phyloP scores from a whole-genome alignment of 306 rosid species.

The Trichosanthes truncata region DNA sequence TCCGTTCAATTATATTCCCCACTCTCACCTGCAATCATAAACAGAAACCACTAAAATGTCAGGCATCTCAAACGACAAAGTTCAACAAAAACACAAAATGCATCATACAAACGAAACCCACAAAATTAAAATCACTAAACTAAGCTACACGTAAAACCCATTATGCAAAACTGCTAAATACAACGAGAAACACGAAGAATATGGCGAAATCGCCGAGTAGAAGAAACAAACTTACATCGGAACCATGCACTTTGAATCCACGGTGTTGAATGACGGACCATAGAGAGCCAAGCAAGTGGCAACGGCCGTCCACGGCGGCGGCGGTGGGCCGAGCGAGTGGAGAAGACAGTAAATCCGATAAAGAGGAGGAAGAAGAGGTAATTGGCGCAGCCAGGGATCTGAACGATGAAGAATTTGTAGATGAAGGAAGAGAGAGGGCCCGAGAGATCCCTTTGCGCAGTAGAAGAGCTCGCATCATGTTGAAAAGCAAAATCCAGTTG shows the following conservation, averaged over 20 bases:
- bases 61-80: neutral
- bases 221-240: slow-evolving; percentile 38
- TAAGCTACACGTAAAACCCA: neutral
- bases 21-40: slow-evolving; percentile 47
- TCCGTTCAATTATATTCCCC: slow-evolving; percentile 68
- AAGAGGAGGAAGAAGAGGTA: slow-evolving; percentile 14
- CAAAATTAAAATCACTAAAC: neutral
- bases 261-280: slow-evolving; percentile 57
- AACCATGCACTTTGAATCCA: slow-evolving; percentile 51
- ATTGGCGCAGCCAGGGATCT: slow-evolving; percentile 21
- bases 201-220: neutral
- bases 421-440: slow-evolving; percentile 6
- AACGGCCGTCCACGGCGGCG: slow-evolving; percentile 10
- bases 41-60: slow-evolving; percentile 3
- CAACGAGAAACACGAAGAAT: neutral
- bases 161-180: neutral
- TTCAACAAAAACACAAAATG: neutral
- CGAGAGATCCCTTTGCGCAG: slow-evolving; percentile 30
- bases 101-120: neutral
- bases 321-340: slow-evolving; percentile 13
- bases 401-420: slow-evolving; percentile 6
- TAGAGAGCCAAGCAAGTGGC: slow-evolving; percentile 26
- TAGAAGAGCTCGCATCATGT: slow-evolving; percentile 6
- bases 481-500: neutral
- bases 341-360: slow-evolving; percentile 17